Conservation (phyloP, 2,329 filamentous ascomycete species). For the Beauveria sp. region DNA sequence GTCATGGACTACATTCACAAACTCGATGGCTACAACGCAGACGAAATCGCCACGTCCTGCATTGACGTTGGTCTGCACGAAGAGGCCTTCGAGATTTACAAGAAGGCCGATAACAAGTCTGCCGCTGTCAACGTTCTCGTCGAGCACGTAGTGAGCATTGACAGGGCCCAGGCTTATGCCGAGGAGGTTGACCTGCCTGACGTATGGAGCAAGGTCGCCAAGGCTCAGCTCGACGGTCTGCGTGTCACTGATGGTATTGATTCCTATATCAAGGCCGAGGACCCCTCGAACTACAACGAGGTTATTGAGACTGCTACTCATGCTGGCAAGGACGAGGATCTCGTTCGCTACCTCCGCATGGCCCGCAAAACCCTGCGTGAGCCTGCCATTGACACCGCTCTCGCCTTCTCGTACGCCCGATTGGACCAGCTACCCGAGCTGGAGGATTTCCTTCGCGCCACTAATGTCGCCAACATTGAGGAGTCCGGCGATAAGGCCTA, state of each 20-base stretch:
- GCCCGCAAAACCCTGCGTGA: slow-evolving; percentile 94
- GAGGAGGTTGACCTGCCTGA: slow-evolving; percentile 90
- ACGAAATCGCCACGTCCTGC: slow-evolving; percentile 87
- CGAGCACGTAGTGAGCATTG: slow-evolving; percentile 95
- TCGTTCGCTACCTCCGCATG: slow-evolving; percentile 96
- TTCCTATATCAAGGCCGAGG: slow-evolving; percentile 91
- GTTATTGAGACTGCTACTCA: slow-evolving; percentile 94
- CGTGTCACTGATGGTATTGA: slow-evolving; percentile 89
- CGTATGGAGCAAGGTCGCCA: slow-evolving; percentile 97
- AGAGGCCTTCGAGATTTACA: slow-evolving; percentile 97
- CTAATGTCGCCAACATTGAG: slow-evolving; percentile 93
- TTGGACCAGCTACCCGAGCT: slow-evolving; percentile 87
- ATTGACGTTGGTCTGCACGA: slow-evolving; percentile 93
- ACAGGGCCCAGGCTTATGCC: slow-evolving; percentile 90
- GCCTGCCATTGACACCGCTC: slow-evolving; percentile 82
- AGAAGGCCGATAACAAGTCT: slow-evolving; percentile 87
- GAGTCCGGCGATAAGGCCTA: slow-evolving; percentile 98
- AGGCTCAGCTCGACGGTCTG: slow-evolving; percentile 93
- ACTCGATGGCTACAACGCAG: slow-evolving; percentile 79
- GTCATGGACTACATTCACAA: slow-evolving; percentile 96
- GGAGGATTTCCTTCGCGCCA: slow-evolving; percentile 88
- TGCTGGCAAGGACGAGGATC: slow-evolving; percentile 94
- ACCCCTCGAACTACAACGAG: slow-evolving; percentile 87
- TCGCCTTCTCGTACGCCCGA: slow-evolving; percentile 89
- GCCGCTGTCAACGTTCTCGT: slow-evolving; percentile 87